These are phyloP conservation scores for Chytriomyces sp. DNA, from an alignment of 192 early-diverging fungal species.

Conservation along the genomic window DNA sequence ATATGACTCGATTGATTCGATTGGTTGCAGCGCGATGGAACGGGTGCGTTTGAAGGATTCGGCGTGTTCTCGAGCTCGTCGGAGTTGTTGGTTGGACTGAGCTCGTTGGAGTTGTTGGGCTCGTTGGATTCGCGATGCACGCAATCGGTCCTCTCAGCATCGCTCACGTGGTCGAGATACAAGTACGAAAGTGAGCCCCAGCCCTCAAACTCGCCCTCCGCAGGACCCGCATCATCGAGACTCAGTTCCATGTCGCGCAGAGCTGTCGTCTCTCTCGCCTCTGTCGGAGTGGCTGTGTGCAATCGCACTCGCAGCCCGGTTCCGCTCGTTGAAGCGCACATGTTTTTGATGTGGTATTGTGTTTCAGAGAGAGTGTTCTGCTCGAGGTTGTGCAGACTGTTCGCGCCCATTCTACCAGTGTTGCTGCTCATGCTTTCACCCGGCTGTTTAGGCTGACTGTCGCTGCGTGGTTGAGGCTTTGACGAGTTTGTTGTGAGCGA, in stretches of 20 bases:
- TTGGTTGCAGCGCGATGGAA: not conserved
- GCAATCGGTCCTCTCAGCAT: not conserved
- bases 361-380: too few relatives aligned
- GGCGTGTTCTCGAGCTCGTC: not conserved
- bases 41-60: not conserved
- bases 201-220: slow-evolving; percentile 24
- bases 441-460: too few relatives aligned
- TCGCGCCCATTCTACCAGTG: too few relatives aligned
- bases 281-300: too few relatives aligned
- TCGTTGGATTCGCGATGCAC: not conserved
- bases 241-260: not conserved
- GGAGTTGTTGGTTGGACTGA: not conserved
- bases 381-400: too few relatives aligned
- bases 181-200: slow-evolving; percentile 10
- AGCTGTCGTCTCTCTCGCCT: too few relatives aligned
- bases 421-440: too few relatives aligned
- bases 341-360: too few relatives aligned
- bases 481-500: too few relatives aligned
- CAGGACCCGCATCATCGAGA: not conserved
- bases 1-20: not conserved
- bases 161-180: not conserved
- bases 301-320: too few relatives aligned
- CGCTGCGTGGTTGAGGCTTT: too few relatives aligned
- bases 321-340: too few relatives aligned
- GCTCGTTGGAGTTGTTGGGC: not conserved